phyloP scores from a whole-genome alignment of 306 rosid genomes.

The Nissolia schottii region DNA sequence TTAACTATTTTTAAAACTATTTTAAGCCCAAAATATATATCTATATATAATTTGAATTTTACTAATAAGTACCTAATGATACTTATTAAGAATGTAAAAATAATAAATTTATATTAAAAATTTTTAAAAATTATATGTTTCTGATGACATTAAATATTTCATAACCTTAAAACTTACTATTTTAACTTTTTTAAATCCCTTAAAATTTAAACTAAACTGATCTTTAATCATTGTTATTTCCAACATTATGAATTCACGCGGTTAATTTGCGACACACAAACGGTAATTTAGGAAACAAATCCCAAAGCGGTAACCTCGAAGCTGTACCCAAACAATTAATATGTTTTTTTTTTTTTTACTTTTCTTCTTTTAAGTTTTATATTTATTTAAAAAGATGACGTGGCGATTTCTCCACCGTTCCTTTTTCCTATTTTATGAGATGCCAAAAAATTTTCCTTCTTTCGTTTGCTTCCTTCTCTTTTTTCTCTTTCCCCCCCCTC shows the following conservation, averaged over 20 bases:
- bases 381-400: constrained; percentile 18
- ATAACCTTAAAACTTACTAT: no score
- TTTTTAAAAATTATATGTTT: no score
- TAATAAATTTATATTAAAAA: no score
- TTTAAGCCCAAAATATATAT: no score
- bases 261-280: neutral
- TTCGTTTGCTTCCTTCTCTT: neutral
- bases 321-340: neutral
- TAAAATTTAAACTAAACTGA: no score
- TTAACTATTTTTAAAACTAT: no score
- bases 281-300: neutral
- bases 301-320: neutral
- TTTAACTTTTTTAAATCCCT: no score
- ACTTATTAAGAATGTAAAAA: no score
- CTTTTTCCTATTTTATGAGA: constrained; percentile 38
- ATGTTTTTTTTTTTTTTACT: neutral
- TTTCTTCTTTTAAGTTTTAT: neutral
- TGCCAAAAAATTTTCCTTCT: neutral
- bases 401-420: constrained; percentile 55
- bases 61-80: no score
- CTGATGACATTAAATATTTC: no score
- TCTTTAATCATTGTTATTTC: neutral
- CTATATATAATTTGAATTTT: no score
- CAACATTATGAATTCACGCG: constrained; percentile 16
- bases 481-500: neutral